Base-by-base conservation (phyloP, 768 basidiomycete genomes). In the Russula olivacea region DNA sequence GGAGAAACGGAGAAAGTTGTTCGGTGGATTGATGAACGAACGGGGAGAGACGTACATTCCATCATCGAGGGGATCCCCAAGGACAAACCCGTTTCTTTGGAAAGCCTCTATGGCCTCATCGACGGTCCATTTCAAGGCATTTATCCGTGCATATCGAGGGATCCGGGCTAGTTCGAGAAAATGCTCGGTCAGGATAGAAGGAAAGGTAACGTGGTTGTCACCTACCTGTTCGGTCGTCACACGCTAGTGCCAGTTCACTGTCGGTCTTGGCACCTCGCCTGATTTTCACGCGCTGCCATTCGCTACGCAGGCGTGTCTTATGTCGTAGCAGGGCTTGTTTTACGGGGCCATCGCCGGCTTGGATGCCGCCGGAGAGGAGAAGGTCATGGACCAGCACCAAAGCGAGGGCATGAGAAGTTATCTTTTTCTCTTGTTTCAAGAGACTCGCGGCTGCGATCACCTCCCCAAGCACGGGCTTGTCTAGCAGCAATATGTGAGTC, bases 351-450 rank as follows among this genome's bases (percentile, higher is more conserved):
- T 96, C 88, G 51, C 91, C 86, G 8, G 92, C 88, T 72, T 97
- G 91, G 66, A 99, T 93, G 11, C 93, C 91, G 21, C 83, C 77
- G 17, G 89, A 80, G 43, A 97, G 79, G 30, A 99, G 78, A 9
- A 95, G 75, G 74, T 99, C 97, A 68, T 99, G 96, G 1, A 95
- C 85, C 38, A 98, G 86, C 47, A 96, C 86, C 8, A 94, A 80
- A 2, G 89, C 86, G 51, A 98, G 80, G 69, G 86, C 89, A 45
- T 77, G 70, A 0, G 91, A 90, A 1, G 84, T 86, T 59, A 96
- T 79, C 69, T 88, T 89, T 70, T 81, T 83, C 74, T 96, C 95
- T 68, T 88, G 78, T 58, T 82, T 81, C 69, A 92, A 76, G 23
- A 97, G 77, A 41, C 84, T 83, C 9, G 89, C 78, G 5, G 81